Conservation (phyloP, 495 filamentous ascomycete genomes). For the Hyphodiscus hymeniophilus region DNA sequence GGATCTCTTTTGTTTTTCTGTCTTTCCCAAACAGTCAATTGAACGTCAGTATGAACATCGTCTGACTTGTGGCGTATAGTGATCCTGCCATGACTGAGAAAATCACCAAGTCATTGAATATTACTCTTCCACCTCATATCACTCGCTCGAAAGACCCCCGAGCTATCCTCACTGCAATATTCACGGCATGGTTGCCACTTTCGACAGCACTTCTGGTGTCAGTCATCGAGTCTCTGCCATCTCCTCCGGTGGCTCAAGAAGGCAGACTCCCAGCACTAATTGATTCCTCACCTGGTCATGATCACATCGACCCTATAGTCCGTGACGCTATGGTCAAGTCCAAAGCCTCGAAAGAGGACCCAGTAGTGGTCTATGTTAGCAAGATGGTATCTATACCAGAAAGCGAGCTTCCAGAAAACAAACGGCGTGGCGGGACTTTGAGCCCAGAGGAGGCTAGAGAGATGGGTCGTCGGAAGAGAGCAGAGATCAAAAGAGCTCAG, state of each 20-base stretch:
- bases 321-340: conserved; percentile 76
- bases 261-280: conserved; percentile 71
- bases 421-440: conserved; percentile 55
- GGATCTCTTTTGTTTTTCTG: conserved; percentile 26
- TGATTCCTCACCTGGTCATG: conserved; percentile 68
- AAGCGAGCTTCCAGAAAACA: conserved; percentile 79
- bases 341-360: conserved; percentile 55
- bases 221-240: conserved; percentile 86
- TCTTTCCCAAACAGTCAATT: conserved; percentile 8
- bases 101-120: conserved; percentile 83
- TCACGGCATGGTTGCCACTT: conserved; percentile 83
- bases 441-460: conserved; percentile 86
- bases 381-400: conserved; percentile 96
- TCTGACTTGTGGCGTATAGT: conserved; percentile 32
- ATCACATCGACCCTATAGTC: conserved; percentile 56
- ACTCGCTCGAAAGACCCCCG: conserved; percentile 77
- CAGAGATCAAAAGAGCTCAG: conserved; percentile 73
- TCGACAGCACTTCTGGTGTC: conserved; percentile 91
- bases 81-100: conserved; percentile 81
- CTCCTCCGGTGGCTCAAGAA: conserved; percentile 77
- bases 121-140: conserved; percentile 76
- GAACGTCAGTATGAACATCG: conserved; percentile 1
- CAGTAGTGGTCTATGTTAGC: conserved; percentile 91
- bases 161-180: conserved; percentile 75
- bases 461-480: conserved; percentile 76